Percentiles rank a stretch among this genome's conserved stretches.
phyloP scores from a whole-genome alignment of 179 eudicot genomes.

The Gypsophila paniculata region DNA sequence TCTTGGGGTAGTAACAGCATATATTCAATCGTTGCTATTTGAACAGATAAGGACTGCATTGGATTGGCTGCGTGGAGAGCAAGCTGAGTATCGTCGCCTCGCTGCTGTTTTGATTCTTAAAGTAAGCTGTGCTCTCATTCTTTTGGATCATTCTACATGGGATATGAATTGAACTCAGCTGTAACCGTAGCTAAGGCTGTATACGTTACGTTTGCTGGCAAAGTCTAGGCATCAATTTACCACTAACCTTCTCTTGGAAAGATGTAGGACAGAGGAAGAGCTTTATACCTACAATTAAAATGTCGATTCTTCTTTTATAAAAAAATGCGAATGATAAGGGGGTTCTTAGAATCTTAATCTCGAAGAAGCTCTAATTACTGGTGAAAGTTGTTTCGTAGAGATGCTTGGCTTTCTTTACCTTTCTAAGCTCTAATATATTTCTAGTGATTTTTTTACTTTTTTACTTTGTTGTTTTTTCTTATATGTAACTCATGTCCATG shows the following conservation, averaged over 20 bases:
- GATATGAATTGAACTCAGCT: background rate
- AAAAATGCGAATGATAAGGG: background rate
- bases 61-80: constrained; percentile 84
- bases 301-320: background rate
- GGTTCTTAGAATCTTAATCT: background rate
- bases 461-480: constrained; percentile 1
- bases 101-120: constrained; percentile 90
- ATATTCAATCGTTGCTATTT: constrained; percentile 18
- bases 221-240: background rate
- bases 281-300: background rate
- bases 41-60: constrained; percentile 74
- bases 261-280: background rate
- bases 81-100: constrained; percentile 87
- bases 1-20: background rate
- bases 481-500: too few relatives aligned
- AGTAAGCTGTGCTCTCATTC: constrained; percentile 38
- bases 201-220: background rate
- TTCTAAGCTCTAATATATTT: background rate
- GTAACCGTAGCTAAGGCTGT: background rate
- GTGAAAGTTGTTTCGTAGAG: background rate
- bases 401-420: background rate
- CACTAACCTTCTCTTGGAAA: background rate
- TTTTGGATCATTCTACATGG: constrained; percentile 3
- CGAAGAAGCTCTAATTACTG: background rate
- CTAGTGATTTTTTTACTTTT: too few relatives aligned